Base-by-base conservation (phyloP, 371 early-diverging fungal species). In the Batkoa obscura region DNA sequence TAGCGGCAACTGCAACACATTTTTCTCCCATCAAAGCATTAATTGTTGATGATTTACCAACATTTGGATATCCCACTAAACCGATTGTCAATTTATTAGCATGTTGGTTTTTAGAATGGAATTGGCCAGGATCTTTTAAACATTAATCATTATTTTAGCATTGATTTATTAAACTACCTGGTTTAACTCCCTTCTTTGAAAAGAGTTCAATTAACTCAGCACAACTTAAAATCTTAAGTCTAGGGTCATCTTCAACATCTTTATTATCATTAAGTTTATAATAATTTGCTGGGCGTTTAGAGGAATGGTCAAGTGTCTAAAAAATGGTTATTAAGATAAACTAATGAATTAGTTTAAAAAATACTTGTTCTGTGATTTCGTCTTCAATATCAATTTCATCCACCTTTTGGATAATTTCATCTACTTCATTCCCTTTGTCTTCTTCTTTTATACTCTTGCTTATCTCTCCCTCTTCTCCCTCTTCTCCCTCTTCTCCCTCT, bases 31-130 rank as follows among this genome's bases (percentile, higher is more conserved):
- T 78, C 49, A 99, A 73, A 1, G 97, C 88, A 75, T 99, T 99
- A 66, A 99, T 90, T 4, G 99, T 98, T 51, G 94, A 94, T n/a
- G 93, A 92, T 73, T 99, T 99, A 65, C 99, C 99, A 42, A 99
- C 99, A 70, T 98, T 98, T 49, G 99, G 99, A 69, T 99, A 99
- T 31, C 99, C 99, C 39, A 99, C 92, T 56, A 99, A 78, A 62
- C 98, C 99, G 68, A 99, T 86, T 9, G 78, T 86, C 55, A 83
- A 61, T 57, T 65, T 68, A 61, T 32, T 32, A 13, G 10, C 50
- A 15, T 50, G 30, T 33, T 50, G 50, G 50, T 37, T 30, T 33
- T 50, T 33, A 12, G 34, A 6, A 17, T 3, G 38, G 43, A 10
- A 17, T 52, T 32, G 33, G 10, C 32, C 53, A 39, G 53, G n/a